These are phyloP conservation scores for Vairimorpha ceranae DNA, from an alignment of 371 early-diverging fungal genomes.

Conservation along the genomic window DNA sequence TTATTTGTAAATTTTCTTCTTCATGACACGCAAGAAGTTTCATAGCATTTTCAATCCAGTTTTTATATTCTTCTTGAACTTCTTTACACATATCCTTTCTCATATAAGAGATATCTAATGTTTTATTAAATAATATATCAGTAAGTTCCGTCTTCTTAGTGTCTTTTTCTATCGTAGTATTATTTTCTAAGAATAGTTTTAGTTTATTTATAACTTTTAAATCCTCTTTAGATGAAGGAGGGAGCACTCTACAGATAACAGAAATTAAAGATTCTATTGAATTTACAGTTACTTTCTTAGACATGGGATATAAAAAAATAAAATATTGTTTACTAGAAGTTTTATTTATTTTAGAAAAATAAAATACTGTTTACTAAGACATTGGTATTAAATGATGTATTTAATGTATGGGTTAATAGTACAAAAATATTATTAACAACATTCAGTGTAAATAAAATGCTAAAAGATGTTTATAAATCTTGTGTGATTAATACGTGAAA, in stretches of 20 bases:
- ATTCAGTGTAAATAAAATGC: no score
- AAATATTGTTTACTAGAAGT: no score
- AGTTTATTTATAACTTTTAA: conserved; percentile 5
- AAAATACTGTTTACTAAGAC: no score
- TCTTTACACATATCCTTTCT: conserved; percentile 23
- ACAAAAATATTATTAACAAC: no score
- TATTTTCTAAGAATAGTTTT: conserved; percentile 16
- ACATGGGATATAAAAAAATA: background rate
- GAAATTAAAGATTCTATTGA: conserved; percentile 11
- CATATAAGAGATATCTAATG: conserved; percentile 12
- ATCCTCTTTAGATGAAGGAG: conserved; percentile 24
- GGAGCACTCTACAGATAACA: background rate
- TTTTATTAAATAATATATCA: conserved; percentile 8
- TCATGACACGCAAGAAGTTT: background rate
- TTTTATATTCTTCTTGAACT: background rate
- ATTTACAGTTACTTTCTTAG: conserved; percentile 5
- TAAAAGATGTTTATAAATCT: no score
- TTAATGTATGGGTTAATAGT: no score
- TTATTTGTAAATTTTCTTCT: background rate
- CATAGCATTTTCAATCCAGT: background rate
- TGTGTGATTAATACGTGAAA: no score
- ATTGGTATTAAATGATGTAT: no score
- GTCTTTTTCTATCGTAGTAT: background rate
- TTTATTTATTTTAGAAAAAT: no score
- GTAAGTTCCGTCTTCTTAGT: background rate